Evolutionary conservation across 83 land plant genomes (phyloP), one percentile per base, ranked within the genome.

Genomic region (Picea abies): DNA sequence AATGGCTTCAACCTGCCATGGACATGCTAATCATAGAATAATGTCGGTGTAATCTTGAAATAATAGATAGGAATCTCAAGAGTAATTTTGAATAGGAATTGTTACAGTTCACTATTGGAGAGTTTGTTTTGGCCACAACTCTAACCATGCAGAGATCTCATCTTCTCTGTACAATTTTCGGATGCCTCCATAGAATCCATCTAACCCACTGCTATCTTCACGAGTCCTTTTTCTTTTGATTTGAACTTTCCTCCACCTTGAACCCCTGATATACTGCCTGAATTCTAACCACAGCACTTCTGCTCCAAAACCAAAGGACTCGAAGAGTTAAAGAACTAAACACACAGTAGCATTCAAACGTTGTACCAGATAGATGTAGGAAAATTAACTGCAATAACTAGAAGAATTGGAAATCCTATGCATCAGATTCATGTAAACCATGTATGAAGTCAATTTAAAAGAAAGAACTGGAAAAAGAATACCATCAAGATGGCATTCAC

Each of bases 171-270:
- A 37, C 71, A 88, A 82, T 81, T 88, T 88, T 63, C 89, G 69
- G n/a, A 88, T 81, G 58, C 90, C 90, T 10, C 90, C 89, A 69
- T 88, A 88, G 77, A 88, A 86, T 7, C 90, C 90, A 56, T 88
- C 89, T 12, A 76, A 82, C 39, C 87, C 89, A 60, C 68, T 86
- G 0, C 90, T 89, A 76, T 67, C 82, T 71, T 86, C 90, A 71
- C 76, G 76, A 80, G 81, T 81, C 20, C 39, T 62, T 60, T 80
- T 73, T 52, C 90, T 80, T 60, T 80, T 73, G 23, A 88, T 77
- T 41, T 82, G 85, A 20, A 85, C 80, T 72, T 81, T 79, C 61
- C 90, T 26, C 90, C 90, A 88, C 65, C 83, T 80, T 60, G 90
- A 88, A 26, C 83, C 90, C 3, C 68, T 63, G 7, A 85, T 78